Conservation (phyloP, 164 flowering plant genomes). For the Umbilicus rupestris region DNA sequence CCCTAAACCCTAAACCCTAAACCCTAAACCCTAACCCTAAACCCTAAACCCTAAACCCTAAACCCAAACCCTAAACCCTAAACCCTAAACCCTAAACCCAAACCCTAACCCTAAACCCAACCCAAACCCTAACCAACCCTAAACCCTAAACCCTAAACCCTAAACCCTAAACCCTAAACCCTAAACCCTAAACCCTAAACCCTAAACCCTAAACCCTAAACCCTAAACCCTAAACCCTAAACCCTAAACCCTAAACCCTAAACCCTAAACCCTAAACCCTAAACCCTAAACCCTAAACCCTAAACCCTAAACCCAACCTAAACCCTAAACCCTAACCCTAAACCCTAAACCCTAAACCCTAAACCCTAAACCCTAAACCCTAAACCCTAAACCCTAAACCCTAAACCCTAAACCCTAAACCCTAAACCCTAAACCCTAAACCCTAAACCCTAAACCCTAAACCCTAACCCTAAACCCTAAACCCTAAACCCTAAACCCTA, state of each 20-base stretch:
- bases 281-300: constrained; percentile 8
- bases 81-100: constrained; percentile 14
- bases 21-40: constrained; percentile 14
- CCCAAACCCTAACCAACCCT: constrained; percentile 14
- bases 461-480: constrained; percentile 13
- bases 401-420: not conserved
- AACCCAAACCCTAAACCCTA: constrained; percentile 13
- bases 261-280: constrained; percentile 13
- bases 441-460: constrained; percentile 20
- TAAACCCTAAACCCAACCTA: constrained; percentile 13
- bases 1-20: constrained; percentile 15
- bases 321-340: constrained; percentile 16
- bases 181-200: constrained; percentile 16
- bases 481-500: constrained; percentile 13
- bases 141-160: constrained; percentile 13
- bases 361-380: not conserved
- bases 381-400: not conserved
- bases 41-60: constrained; percentile 11
- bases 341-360: not conserved
- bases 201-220: constrained; percentile 15
- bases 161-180: constrained; percentile 9
- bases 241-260: constrained; percentile 11
- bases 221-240: constrained; percentile 12
- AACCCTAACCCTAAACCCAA: constrained; percentile 16
- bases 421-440: not conserved